These are phyloP conservation scores for Scopulariopsis brevicaulis DNA, from an alignment of 2,329 filamentous ascomycete genomes.

Conservation along the genomic window DNA sequence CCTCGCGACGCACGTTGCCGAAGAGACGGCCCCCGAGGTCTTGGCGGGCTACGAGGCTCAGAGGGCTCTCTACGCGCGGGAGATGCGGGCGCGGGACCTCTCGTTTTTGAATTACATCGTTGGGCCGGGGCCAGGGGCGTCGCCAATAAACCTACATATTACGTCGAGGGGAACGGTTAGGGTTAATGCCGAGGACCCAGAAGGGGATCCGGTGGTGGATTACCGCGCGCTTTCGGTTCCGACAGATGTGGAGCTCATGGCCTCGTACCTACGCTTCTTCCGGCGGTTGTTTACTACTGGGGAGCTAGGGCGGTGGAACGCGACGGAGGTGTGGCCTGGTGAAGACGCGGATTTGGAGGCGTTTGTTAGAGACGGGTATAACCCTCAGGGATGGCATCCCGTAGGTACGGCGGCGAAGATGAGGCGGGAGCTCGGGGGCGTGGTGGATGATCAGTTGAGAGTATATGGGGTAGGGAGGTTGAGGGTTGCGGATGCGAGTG, in stretches of 20 bases:
- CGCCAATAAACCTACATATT: constrained; percentile 1
- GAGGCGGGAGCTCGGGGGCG: constrained; percentile 25
- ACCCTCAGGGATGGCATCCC: constrained; percentile 2
- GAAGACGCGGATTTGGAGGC: neutral
- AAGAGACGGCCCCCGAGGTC: constrained; percentile 17
- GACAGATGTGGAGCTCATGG: constrained; percentile 22
- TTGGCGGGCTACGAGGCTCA: constrained; percentile 23
- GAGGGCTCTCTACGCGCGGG: constrained; percentile 20
- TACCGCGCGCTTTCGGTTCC: constrained; percentile 25
- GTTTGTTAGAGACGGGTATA: neutral
- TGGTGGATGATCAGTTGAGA: constrained; percentile 14
- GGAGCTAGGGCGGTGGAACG: neutral
- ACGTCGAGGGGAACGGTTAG: constrained; percentile 21
- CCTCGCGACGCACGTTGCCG: constrained; percentile 17
- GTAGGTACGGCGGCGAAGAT: constrained; percentile 21
- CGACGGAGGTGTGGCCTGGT: neutral
- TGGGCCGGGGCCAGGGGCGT: constrained; percentile 7
- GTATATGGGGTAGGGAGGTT: constrained; percentile 14
- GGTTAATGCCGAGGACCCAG: constrained; percentile 24
- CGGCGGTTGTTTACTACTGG: constrained; percentile 13
- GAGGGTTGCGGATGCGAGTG: constrained; percentile 23
- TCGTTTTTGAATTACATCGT: constrained; percentile 18
- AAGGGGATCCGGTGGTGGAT: constrained; percentile 22
- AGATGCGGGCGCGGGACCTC: constrained; percentile 19
- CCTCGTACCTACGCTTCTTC: constrained; percentile 23